Conservation (phyloP, 306 rosid genomes). For the Quercus aquifolioides region DNA sequence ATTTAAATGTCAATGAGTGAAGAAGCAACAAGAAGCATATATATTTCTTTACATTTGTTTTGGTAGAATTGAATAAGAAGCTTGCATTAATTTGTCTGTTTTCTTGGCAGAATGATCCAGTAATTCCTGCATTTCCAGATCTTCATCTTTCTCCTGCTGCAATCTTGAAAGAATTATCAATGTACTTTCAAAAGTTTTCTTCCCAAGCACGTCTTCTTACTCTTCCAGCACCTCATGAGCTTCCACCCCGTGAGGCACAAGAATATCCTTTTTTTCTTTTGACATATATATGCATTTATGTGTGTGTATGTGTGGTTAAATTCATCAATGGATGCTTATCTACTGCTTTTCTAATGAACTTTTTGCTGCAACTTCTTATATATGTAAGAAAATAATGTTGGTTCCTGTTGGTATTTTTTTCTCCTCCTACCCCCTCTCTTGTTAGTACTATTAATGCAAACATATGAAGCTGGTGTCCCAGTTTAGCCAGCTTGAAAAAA, state of each 20-base stretch:
- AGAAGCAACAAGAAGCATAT: neutral
- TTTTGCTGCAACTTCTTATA: constrained; percentile 10
- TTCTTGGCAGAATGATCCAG: constrained; percentile 77
- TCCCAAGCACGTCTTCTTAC: constrained; percentile 91
- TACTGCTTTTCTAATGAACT: constrained; percentile 8
- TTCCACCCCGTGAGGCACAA: constrained; percentile 94
- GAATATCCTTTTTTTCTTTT: constrained; percentile 74
- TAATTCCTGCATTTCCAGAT: constrained; percentile 99
- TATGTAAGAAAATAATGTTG: neutral
- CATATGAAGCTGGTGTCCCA: constrained; percentile 5
- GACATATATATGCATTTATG: neutral
- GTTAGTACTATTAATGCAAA: constrained; percentile 7
- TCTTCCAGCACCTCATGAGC: constrained; percentile 96
- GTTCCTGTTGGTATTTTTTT: neutral
- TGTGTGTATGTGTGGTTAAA: neutral
- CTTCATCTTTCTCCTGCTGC: constrained; percentile 98
- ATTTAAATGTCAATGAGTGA: constrained; percentile 5
- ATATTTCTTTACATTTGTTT: neutral
- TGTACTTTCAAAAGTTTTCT: constrained; percentile 84
- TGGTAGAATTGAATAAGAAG: neutral
- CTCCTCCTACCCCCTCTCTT: neutral
- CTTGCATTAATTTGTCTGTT: constrained; percentile 6
- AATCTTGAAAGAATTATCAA: constrained; percentile 84
- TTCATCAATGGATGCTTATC: constrained; percentile 17
- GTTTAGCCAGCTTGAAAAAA: neutral